Conservation (phyloP, 805 yeast genomes). For the Ogataea nitratoaversa region DNA sequence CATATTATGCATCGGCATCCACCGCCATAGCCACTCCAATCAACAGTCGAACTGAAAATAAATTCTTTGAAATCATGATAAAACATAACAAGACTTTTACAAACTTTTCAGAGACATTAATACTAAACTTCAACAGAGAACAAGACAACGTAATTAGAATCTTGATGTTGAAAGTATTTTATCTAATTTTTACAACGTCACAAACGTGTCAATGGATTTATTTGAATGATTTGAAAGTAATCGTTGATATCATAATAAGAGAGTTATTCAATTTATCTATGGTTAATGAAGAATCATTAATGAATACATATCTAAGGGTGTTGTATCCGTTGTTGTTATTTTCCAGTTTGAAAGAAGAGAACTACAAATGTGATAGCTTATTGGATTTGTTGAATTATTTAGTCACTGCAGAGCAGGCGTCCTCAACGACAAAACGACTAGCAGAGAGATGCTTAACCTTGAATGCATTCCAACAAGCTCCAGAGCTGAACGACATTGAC, state of each 20-base stretch:
- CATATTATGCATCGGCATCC: constrained; percentile 32
- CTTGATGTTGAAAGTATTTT: constrained; percentile 73
- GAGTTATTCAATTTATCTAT: constrained; percentile 67
- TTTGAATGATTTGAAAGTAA: constrained; percentile 77
- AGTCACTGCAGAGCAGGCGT: constrained; percentile 32
- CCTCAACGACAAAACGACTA: constrained; percentile 38
- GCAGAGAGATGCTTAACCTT: constrained; percentile 35
- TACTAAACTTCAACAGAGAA: constrained; percentile 75
- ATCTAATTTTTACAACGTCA: constrained; percentile 65
- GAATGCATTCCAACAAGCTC: constrained; percentile 13
- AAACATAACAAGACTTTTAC: constrained; percentile 40
- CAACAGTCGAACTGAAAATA: constrained; percentile 29
- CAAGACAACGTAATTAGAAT: constrained; percentile 68
- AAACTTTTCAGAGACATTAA: constrained; percentile 62
- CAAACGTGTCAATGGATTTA: constrained; percentile 66
- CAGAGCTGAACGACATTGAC: too few species aligned
- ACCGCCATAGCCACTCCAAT: constrained; percentile 11
- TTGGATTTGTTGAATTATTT: constrained; percentile 47
- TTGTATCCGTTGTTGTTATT: constrained; percentile 65
- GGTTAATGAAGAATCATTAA: constrained; percentile 49
- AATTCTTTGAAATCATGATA: constrained; percentile 53
- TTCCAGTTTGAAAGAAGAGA: constrained; percentile 53
- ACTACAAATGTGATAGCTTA: constrained; percentile 57
- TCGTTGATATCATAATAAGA: constrained; percentile 77
- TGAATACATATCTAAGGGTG: constrained; percentile 72